Percentiles rank a stretch among this genome's conserved stretches.
Evolutionary conservation across 2,329 filamentous ascomycete species (phyloP).

Genomic region (Cyanodermella asteris): DNA sequence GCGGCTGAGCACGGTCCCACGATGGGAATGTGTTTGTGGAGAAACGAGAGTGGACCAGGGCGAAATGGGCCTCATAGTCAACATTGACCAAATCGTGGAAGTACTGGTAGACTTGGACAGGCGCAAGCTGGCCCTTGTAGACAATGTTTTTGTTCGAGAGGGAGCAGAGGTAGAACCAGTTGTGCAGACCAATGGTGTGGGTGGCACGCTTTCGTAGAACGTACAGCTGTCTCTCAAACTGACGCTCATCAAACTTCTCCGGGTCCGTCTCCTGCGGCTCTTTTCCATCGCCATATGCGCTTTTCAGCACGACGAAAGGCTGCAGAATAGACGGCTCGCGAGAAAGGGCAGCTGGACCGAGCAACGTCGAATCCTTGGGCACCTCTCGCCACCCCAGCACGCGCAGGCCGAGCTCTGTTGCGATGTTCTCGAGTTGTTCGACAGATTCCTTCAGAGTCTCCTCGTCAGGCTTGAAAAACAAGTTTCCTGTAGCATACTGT

Average conservation of each 20-base stretch:
- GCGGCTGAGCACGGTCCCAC: slow-evolving; percentile 89
- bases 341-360: slow-evolving; percentile 80
- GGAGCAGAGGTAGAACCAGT: slow-evolving; percentile 98
- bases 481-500: slow-evolving; percentile 89
- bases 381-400: slow-evolving; percentile 94
- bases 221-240: slow-evolving; percentile 85
- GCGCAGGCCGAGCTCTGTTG: slow-evolving; percentile 65
- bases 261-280: slow-evolving; percentile 59
- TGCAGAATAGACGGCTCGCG: slow-evolving; percentile 89
- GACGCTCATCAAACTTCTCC: slow-evolving; percentile 59
- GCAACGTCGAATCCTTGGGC: slow-evolving; percentile 75
- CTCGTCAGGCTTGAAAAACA: slow-evolving; percentile 95
- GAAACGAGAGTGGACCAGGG: slow-evolving; percentile 88
- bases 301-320: slow-evolving; percentile 76
- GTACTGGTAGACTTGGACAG: slow-evolving; percentile 91
- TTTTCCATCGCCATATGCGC: slow-evolving; percentile 62
- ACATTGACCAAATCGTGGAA: slow-evolving; percentile 94
- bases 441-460: slow-evolving; percentile 80
- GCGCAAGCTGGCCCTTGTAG: slow-evolving; percentile 91
- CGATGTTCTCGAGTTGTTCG: slow-evolving; percentile 81
- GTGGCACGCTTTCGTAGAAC: slow-evolving; percentile 86
- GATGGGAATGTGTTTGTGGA: slow-evolving; percentile 97
- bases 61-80: slow-evolving; percentile 93
- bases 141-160: slow-evolving; percentile 96
- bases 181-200: slow-evolving; percentile 82